Evolutionary conservation across 495 filamentous ascomycete genomes (phyloP), one percentile per base, ranked within the genome.

Genomic region (Gamarada debralockiae): DNA sequence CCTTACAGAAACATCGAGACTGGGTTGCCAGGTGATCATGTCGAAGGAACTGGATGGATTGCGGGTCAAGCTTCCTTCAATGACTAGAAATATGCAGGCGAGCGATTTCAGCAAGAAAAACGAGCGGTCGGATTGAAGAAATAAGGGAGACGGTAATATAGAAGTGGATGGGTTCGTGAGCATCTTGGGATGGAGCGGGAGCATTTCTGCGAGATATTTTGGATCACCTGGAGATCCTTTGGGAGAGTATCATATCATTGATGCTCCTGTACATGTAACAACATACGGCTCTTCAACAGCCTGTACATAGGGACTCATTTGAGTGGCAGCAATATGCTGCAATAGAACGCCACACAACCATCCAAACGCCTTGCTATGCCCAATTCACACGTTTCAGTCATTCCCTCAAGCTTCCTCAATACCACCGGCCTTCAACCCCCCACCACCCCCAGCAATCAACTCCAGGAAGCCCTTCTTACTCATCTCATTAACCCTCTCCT

Each of bases 11-110:
- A 98, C 95, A 41, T 95, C 89, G 39, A 80, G 93, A n/a, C 69
- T 98, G 41, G 93, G 93, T 6, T 98, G 93, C 70, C 93, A 98
- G 74, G 87, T 97, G 24, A 67, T 82, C 60, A 97, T 98, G 92
- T 84, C 66, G 18, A 89, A 88, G 68, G 89, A 92, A 56, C 71
- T 97, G 49, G 89, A 97, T 64, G 93, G 93, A 0, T 41, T 98
- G 59, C 74, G 79, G 50, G 90, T 98, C 20, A 85, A 79, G 61
- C 69, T 98, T 58, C 93, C 93, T 12, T 77, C 81, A 25, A 96
- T 96, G 90, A 98, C 93, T 48, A 81, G 95, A 67, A 98, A 98
- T 65, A 59, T 98, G 61, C 95, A 98, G 73, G 89, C 89, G 21
- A 95, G 89, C 66, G 93, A 97, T 69, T 97, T 99, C 65, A 74